Percentiles rank a stretch among this genome's conserved stretches.
These are phyloP conservation scores for Rhynchosporium agropyri DNA, from an alignment of 2,329 filamentous ascomycete genomes.

Conservation along the genomic window DNA sequence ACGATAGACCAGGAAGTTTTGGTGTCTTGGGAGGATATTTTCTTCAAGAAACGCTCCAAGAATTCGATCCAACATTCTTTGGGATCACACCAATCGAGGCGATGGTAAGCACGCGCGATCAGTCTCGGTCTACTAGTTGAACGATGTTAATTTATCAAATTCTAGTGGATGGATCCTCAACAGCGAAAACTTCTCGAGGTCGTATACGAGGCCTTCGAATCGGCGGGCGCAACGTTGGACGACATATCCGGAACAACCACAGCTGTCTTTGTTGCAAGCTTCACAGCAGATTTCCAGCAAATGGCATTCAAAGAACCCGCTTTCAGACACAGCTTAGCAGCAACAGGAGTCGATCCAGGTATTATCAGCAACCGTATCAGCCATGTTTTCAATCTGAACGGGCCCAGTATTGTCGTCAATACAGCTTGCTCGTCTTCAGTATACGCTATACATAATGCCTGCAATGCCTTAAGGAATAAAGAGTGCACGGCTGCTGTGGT, in stretches of 20 bases:
- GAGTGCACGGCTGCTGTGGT: neutral
- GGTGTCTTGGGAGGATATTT: slow-evolving; percentile 29
- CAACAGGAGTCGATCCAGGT: neutral
- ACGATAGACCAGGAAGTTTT: slow-evolving; percentile 23
- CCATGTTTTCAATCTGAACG: neutral
- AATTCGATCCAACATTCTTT: slow-evolving; percentile 35
- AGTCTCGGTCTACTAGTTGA: no score
- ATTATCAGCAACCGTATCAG: neutral
- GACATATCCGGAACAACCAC: slow-evolving; percentile 16
- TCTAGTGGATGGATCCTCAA: slow-evolving; percentile 36
- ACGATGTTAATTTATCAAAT: no score
- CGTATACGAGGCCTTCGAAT: slow-evolving; percentile 38
- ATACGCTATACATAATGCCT: neutral
- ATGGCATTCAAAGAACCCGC: neutral
- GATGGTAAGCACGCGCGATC: neutral
- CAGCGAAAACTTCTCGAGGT: slow-evolving; percentile 39
- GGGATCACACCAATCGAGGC: slow-evolving; percentile 31
- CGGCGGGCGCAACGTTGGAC: slow-evolving; percentile 32
- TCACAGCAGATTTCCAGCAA: neutral
- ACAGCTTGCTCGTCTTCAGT: neutral
- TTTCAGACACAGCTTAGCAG: neutral
- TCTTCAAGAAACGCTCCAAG: slow-evolving; percentile 35
- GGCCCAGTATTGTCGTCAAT: neutral
- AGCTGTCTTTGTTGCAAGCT: neutral
- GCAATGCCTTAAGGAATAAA: neutral